Conservation (phyloP, 2,329 filamentous ascomycete genomes). For the Diaporthe sp. region DNA sequence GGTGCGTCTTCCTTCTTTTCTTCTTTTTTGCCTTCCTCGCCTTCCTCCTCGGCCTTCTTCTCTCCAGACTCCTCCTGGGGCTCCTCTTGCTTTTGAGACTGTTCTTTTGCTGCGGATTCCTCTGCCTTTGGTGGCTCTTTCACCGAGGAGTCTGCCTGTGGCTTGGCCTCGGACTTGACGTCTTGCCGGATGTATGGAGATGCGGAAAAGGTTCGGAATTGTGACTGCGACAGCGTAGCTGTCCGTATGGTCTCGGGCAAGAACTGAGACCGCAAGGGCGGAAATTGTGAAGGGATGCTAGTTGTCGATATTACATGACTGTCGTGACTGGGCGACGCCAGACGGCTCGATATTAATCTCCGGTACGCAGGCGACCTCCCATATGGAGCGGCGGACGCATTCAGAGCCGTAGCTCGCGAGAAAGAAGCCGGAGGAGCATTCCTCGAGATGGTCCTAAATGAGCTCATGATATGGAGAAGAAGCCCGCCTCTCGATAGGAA, state of each 20-base stretch:
- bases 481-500: constrained; percentile 45
- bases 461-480: constrained; percentile 59
- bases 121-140: constrained; percentile 49
- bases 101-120: constrained; percentile 51
- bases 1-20: constrained; percentile 78
- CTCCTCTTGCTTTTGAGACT: constrained; percentile 56
- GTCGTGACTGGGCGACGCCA: constrained; percentile 47
- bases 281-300: constrained; percentile 49
- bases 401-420: constrained; percentile 57
- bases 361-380: constrained; percentile 63
- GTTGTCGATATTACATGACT: constrained; percentile 48
- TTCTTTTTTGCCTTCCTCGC: constrained; percentile 67
- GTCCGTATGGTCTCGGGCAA: constrained; percentile 57
- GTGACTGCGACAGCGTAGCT: constrained; percentile 46
- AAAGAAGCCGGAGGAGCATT: constrained; percentile 59
- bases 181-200: constrained; percentile 52
- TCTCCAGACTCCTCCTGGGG: constrained; percentile 60
- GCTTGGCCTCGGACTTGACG: constrained; percentile 50
- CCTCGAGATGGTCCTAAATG: constrained; percentile 58
- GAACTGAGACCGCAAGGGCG: constrained; percentile 62
- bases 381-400: constrained; percentile 50
- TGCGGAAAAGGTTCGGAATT: constrained; percentile 56
- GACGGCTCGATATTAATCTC: constrained; percentile 57
- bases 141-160: constrained; percentile 56
- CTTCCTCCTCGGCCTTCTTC: constrained; percentile 57